Conservation (phyloP, 169 alveolate species). For the Eimeria maxima region DNA sequence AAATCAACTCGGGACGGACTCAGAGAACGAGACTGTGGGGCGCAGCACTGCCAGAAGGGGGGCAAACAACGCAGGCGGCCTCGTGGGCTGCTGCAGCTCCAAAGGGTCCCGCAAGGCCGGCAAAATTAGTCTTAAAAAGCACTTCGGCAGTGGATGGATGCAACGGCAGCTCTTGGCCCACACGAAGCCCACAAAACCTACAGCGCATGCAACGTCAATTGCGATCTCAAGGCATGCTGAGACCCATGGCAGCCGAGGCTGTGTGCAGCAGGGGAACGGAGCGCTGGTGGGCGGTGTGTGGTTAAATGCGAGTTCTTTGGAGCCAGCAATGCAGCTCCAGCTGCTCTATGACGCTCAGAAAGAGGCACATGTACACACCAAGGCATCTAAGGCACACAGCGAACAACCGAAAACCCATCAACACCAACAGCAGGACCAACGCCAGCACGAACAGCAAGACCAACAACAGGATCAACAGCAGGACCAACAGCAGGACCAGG, state of each 20-base stretch:
- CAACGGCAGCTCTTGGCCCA: constrained; percentile 41
- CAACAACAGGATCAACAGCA: neutral
- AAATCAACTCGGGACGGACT: neutral
- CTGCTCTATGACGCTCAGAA: constrained; percentile 35
- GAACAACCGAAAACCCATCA: neutral
- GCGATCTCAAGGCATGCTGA: neutral
- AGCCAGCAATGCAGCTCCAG: constrained; percentile 73
- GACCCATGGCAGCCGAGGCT: neutral
- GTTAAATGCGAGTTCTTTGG: constrained; percentile 29
- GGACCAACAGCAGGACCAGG: neutral
- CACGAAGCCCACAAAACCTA: neutral
- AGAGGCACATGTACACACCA: neutral
- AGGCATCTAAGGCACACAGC: neutral
- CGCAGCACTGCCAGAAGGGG: neutral
- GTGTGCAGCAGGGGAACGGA: neutral
- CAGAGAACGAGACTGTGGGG: neutral
- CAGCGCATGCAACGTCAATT: neutral
- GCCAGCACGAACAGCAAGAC: neutral
- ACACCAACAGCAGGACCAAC: neutral
- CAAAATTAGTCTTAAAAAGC: constrained; percentile 55
- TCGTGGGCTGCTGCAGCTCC: neutral
- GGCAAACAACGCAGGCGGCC: neutral
- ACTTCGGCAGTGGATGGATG: constrained; percentile 67
- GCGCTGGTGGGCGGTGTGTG: constrained; percentile 42
- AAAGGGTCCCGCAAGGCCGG: constrained; percentile 44